A percentile compares a stretch with the other conserved stretches of the same genome.
Evolutionary conservation across 148 eudicot genomes (phyloP).

Genomic region (Cornus suecica): DNA sequence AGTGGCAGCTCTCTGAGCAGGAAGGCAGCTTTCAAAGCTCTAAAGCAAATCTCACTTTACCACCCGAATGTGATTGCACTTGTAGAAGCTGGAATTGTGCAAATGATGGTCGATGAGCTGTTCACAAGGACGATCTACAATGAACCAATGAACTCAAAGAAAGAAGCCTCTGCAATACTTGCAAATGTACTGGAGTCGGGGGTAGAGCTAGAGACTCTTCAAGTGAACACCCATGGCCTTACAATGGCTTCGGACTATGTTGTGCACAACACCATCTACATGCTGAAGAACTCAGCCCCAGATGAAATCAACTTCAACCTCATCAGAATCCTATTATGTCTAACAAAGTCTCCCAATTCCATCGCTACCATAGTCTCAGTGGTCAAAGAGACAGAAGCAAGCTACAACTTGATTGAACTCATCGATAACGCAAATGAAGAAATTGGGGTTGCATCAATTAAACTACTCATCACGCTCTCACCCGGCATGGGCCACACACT

Average conservation of each 20-base stretch:
- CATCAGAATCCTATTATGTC: conserved; percentile 51
- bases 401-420: conserved; percentile 60
- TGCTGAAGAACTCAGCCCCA: conserved; percentile 45
- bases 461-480: conserved; percentile 56
- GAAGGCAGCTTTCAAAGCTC: conserved; percentile 57
- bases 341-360: conserved; percentile 47
- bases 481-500: conserved; percentile 65
- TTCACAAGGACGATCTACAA: conserved; percentile 36
- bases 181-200: conserved; percentile 82
- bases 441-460: conserved; percentile 53
- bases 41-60: conserved; percentile 54
- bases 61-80: conserved; percentile 46
- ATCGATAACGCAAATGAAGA: conserved; percentile 62
- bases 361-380: conserved; percentile 44
- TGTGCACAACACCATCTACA: conserved; percentile 47
- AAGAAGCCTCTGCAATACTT: conserved; percentile 66
- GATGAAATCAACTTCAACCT: conserved; percentile 62
- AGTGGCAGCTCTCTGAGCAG: conserved; percentile 41
- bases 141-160: conserved; percentile 46
- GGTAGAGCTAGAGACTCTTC: conserved; percentile 41
- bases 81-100: conserved; percentile 56
- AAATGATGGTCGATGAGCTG: conserved; percentile 55
- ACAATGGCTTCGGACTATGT: conserved; percentile 51
- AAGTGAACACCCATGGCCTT: conserved; percentile 45
- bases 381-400: conserved; percentile 69